Conservation (phyloP, 441 rosid species). For the Jatropha multifida region DNA sequence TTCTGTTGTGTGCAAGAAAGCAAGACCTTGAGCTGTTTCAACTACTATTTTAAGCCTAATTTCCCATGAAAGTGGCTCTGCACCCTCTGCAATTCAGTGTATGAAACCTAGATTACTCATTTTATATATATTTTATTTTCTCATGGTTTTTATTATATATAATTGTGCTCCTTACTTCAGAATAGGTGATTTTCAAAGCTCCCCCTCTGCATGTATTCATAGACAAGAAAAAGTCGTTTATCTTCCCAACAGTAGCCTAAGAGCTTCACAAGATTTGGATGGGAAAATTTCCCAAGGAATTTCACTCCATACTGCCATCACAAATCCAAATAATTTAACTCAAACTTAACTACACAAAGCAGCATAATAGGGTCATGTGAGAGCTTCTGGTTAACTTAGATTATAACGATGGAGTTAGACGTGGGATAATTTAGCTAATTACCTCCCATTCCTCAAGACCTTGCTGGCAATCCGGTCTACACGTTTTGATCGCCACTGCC, state of each 20-base stretch:
- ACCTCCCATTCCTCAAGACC: conserved; percentile 65
- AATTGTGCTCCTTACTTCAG: conserved; percentile 40
- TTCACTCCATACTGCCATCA: conserved; percentile 66
- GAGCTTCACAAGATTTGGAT: conserved; percentile 77
- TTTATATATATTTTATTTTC: too few species aligned
- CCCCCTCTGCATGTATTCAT: conserved; percentile 67
- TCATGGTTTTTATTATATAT: too few species aligned
- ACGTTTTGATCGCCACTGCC: conserved; percentile 62
- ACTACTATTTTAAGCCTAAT: conserved; percentile 60
- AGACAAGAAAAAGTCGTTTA: conserved; percentile 61
- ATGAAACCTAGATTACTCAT: background rate
- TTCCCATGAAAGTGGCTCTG: conserved; percentile 64
- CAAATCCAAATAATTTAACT: background rate
- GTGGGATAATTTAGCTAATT: background rate
- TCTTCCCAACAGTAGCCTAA: conserved; percentile 91
- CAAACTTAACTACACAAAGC: too few species aligned
- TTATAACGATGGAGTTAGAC: too few species aligned
- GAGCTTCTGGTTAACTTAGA: too few species aligned
- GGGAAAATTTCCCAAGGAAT: conserved; percentile 73
- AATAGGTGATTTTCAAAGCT: conserved; percentile 80
- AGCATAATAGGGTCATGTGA: too few species aligned
- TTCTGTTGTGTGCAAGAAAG: conserved; percentile 73
- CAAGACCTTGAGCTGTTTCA: conserved; percentile 82
- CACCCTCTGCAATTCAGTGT: conserved; percentile 40
- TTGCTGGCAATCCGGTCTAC: conserved; percentile 50